Evolutionary conservation across 2,329 filamentous ascomycete genomes (phyloP).

Genomic region (Dothistroma pini): DNA sequence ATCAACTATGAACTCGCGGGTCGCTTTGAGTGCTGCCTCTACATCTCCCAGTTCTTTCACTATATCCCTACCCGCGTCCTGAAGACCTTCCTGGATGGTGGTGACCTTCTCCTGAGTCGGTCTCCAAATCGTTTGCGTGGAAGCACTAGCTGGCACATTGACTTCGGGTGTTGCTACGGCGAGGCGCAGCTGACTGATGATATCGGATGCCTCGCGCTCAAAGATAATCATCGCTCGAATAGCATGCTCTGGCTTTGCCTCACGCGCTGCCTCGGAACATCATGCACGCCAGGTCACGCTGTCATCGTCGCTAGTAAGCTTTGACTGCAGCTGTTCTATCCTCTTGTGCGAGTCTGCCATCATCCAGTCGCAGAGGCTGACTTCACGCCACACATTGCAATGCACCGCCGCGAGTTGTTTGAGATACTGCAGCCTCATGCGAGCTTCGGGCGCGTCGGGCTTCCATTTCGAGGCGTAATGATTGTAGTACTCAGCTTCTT

Average conservation of each 20-base stretch:
- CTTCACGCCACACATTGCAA: slow-evolving; percentile 7
- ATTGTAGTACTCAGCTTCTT: slow-evolving; percentile 15
- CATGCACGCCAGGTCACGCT: slow-evolving; percentile 8
- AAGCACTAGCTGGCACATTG: too few species aligned
- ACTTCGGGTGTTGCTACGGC: too few species aligned
- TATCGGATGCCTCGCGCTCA: background rate
- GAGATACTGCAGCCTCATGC: slow-evolving; percentile 4
- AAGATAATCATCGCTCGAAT: background rate
- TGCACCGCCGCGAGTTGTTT: slow-evolving; percentile 1
- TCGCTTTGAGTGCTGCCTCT: background rate
- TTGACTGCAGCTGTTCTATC: slow-evolving; percentile 7
- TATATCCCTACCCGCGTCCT: background rate
- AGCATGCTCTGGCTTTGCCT: background rate
- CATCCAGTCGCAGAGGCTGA: slow-evolving; percentile 8
- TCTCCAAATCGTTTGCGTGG: too few species aligned
- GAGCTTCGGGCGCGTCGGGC: background rate
- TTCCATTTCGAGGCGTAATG: background rate
- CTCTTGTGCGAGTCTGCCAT: slow-evolving; percentile 14
- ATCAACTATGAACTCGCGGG: background rate
- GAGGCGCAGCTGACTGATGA: too few species aligned
- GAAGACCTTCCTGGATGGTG: background rate
- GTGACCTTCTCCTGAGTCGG: background rate
- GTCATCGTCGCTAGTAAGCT: background rate
- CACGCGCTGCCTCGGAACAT: slow-evolving; percentile 4
- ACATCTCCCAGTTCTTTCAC: background rate